Percentiles rank a stretch among this genome's conserved stretches.
Evolutionary conservation across 1,284 basidiomycete genomes (phyloP).

Genomic region (Agaricales sp.): DNA sequence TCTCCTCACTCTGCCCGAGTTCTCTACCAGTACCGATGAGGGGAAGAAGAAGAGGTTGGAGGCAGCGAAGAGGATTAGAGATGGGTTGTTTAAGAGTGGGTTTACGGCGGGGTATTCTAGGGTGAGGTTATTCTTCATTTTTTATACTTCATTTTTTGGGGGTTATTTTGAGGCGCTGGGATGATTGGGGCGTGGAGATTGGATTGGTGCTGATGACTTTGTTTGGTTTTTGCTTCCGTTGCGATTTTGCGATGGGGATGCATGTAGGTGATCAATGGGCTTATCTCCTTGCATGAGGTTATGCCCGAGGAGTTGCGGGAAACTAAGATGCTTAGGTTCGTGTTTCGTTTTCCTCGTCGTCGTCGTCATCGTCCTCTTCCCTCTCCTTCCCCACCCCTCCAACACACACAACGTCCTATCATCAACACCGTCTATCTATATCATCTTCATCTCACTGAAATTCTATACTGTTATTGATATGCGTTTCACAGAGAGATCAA

Average conservation of each 20-base stretch:
- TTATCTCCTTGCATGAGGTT: slow-evolving; percentile 27
- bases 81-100: slow-evolving; percentile 47
- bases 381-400: no score
- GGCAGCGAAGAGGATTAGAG: slow-evolving; percentile 39
- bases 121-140: slow-evolving; percentile 23
- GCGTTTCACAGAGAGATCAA: slow-evolving; percentile 27
- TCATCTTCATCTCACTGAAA: no score
- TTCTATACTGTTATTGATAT: no score
- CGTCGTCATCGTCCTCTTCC: neutral
- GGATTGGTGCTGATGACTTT: no score
- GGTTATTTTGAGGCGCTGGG: no score
- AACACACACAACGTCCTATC: no score
- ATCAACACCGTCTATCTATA: no score
- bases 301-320: slow-evolving; percentile 32
- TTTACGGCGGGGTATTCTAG: slow-evolving; percentile 42
- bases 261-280: slow-evolving; percentile 34
- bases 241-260: no score
- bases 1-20: slow-evolving; percentile 27
- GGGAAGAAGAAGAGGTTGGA: slow-evolving; percentile 23
- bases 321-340: slow-evolving; percentile 25
- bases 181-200: no score
- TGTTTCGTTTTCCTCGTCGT: neutral
- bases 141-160: neutral
- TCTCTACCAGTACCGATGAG: slow-evolving; percentile 18
- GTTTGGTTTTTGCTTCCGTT: no score